phyloP scores from a whole-genome alignment of 2,329 filamentous ascomycete species.

The Emmonsiellopsis sp. region DNA sequence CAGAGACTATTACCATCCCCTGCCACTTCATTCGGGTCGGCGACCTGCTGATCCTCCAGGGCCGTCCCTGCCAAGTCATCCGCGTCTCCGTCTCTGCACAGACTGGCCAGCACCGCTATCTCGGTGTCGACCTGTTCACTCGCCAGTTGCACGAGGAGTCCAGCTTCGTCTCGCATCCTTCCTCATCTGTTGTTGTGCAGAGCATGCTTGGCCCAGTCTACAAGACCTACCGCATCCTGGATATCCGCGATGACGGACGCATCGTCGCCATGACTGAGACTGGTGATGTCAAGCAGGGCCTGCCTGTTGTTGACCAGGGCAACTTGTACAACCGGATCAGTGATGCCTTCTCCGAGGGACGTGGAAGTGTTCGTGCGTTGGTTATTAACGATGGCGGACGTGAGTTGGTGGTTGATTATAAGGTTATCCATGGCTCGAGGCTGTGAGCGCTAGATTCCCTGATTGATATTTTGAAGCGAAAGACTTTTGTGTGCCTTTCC shows the following conservation, averaged over 20 bases:
- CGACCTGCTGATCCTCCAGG: conserved; percentile 97
- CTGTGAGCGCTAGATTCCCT: conserved; percentile 31
- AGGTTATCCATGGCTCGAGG: conserved; percentile 78
- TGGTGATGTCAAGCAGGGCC: conserved; percentile 92
- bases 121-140: conserved; percentile 99
- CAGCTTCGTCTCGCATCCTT: conserved; percentile 93
- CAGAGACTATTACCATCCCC: conserved; percentile 93
- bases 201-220: conserved; percentile 99
- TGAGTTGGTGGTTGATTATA: conserved; percentile 97
- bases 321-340: conserved; percentile 72
- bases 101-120: conserved; percentile 98
- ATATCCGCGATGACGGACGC: conserved; percentile 74
- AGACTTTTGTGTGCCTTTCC: not conserved
- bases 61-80: conserved; percentile 98
- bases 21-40: conserved; percentile 99
- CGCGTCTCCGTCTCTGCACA: conserved; percentile 96
- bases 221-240: conserved; percentile 99
- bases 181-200: conserved; percentile 93
- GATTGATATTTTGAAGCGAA: not conserved
- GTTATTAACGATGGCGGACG: conserved; percentile 89
- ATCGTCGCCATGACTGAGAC: conserved; percentile 98
- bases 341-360: conserved; percentile 79
- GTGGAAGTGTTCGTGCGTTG: conserved; percentile 86
- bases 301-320: conserved; percentile 92
- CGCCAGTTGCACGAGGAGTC: conserved; percentile 99